These are phyloP conservation scores for Scytalidium sp. DNA, from an alignment of 2,329 filamentous ascomycete genomes.

Conservation along the genomic window DNA sequence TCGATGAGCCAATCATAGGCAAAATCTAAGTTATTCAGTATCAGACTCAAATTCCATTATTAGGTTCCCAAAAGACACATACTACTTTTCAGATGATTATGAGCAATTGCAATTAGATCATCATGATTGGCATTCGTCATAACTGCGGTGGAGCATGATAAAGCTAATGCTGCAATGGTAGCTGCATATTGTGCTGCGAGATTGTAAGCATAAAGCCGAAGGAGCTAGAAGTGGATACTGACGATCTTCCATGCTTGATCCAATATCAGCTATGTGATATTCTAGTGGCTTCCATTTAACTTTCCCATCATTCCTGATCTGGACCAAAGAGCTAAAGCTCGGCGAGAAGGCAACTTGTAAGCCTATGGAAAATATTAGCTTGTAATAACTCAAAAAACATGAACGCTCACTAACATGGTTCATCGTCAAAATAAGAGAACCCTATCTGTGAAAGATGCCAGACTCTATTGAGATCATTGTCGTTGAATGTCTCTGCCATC, in stretches of 20 bases:
- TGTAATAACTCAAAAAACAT: background rate
- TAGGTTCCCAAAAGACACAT: conserved; percentile 7
- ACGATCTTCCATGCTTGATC: conserved; percentile 48
- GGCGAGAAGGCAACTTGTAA: conserved; percentile 61
- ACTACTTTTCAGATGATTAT: conserved; percentile 29
- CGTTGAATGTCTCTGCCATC: conserved; percentile 65
- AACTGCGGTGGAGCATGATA: conserved; percentile 46
- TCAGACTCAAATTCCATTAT: background rate
- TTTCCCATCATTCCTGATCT: conserved; percentile 56
- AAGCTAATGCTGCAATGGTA: conserved; percentile 59
- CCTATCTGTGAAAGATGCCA: conserved; percentile 73
- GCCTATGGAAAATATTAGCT: conserved; percentile 33
- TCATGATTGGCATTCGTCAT: conserved; percentile 54
- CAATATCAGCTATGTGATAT: conserved; percentile 47
- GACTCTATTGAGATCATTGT: conserved; percentile 62
- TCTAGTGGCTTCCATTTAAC: conserved; percentile 56
- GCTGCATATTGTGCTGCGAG: conserved; percentile 50
- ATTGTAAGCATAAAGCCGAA: conserved; percentile 14
- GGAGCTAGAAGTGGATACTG: conserved; percentile 16
- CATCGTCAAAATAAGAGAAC: conserved; percentile 66
- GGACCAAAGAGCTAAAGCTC: conserved; percentile 55
- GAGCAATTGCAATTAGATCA: conserved; percentile 66
- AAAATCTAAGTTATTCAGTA: conserved; percentile 43
- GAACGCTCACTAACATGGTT: conserved; percentile 51
- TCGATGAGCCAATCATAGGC: conserved; percentile 62